Evolutionary conservation across 169 alveolate genomes (phyloP).

Genomic region (Plasmodium knowlesi): DNA sequence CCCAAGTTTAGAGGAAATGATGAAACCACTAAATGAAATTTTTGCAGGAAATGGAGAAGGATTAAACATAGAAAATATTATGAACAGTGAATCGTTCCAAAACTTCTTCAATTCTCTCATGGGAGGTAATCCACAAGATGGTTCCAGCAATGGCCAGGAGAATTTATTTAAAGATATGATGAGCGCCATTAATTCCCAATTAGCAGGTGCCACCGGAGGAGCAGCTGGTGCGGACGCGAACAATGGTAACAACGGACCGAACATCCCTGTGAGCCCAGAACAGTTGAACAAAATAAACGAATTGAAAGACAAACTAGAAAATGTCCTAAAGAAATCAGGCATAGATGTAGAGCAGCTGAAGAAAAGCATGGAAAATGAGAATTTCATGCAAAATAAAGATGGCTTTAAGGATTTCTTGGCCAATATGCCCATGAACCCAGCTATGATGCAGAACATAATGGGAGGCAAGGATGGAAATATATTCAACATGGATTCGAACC

Average conservation of each 20-base stretch:
- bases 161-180: constrained; percentile 28
- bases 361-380: constrained; percentile 14
- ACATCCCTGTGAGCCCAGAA: neutral
- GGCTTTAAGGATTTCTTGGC: neutral
- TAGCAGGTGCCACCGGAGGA: neutral
- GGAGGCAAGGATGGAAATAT: neutral
- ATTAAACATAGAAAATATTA: neutral
- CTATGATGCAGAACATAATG: constrained; percentile 8
- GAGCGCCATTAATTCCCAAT: neutral
- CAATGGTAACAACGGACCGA: neutral
- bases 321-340: constrained; percentile 17
- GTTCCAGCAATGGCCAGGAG: neutral
- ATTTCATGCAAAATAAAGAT: constrained; percentile 15
- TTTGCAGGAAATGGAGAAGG: constrained; percentile 9
- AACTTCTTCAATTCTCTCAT: constrained; percentile 1
- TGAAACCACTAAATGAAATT: neutral
- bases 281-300: constrained; percentile 11
- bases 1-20: neutral
- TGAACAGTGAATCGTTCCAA: constrained; percentile 15
- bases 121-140: constrained; percentile 1
- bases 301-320: constrained; percentile 18
- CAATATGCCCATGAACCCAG: neutral
- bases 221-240: neutral
- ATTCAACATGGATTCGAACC: neutral
- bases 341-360: constrained; percentile 35